phyloP scores from a whole-genome alignment of 169 alveolate genomes.

The Babesia bigemina region DNA sequence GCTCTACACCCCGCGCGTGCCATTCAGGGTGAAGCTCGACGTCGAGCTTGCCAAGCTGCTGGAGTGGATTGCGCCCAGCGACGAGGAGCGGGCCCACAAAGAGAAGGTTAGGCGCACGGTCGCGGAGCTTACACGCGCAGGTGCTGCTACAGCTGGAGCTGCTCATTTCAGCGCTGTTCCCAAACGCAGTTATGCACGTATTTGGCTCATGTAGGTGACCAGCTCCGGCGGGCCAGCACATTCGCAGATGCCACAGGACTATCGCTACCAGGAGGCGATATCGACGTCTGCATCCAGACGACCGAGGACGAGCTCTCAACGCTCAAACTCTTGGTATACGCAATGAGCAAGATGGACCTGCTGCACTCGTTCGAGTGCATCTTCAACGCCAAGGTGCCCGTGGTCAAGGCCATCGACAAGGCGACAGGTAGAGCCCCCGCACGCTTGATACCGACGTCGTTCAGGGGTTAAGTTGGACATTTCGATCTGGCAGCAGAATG shows the following conservation, averaged over 20 bases:
- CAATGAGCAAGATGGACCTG: constrained; percentile 55
- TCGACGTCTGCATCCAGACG: constrained; percentile 52
- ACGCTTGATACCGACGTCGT: neutral
- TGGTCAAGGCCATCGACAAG: constrained; percentile 64
- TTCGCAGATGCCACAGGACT: constrained; percentile 61
- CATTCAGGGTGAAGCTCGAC: constrained; percentile 47
- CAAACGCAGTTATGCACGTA: constrained; percentile 41
- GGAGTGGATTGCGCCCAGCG: constrained; percentile 63
- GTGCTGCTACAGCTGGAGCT: constrained; percentile 56
- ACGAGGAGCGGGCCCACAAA: constrained; percentile 58
- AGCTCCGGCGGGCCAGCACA: neutral
- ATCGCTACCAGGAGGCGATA: constrained; percentile 66
- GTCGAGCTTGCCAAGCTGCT: constrained; percentile 51
- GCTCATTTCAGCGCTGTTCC: constrained; percentile 57
- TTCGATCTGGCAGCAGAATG: constrained; percentile 41
- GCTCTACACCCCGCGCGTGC: constrained; percentile 5
- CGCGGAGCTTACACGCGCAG: neutral
- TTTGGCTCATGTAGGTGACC: constrained; percentile 65
- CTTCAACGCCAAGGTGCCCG: constrained; percentile 64
- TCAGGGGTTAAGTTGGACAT: constrained; percentile 58
- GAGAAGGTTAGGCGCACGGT: constrained; percentile 24
- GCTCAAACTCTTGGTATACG: constrained; percentile 51
- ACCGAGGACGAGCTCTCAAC: constrained; percentile 41
- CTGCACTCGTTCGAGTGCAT: constrained; percentile 70
- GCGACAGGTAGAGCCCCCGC: constrained; percentile 41